Base-by-base conservation (phyloP, 108 stramenopile species). In the Skeletonema costatum region DNA sequence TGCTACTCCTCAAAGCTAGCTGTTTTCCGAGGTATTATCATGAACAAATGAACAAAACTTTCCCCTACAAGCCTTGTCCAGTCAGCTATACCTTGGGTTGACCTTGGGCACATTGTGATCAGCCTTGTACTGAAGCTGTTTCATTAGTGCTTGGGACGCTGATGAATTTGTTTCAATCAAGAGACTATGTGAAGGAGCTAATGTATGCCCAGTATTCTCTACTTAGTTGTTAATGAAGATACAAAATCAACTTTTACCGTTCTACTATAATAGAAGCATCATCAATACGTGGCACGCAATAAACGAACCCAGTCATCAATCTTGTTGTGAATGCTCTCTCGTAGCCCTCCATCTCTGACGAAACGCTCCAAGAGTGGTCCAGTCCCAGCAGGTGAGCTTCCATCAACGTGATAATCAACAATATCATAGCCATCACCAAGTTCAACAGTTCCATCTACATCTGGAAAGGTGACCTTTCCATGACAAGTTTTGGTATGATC, bases 391-490 rank as follows among this genome's bases (percentile, higher is more conserved):
- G 84, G 64, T 2, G 80, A 76, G 66, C 83, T 73, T 21, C 77
- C 84, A n/a, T 90, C 86, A 61, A 95, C 90, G 51, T 12, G 38
- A 60, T 85, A 95, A 61, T 87, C 86, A 39, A 79, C 74, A 25
- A 89, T 84, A 68, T 95, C 94, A 69, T 95, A 92, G 6, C 89
- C 88, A 39, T 95, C 90, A 10, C 94, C 94, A 30, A 91, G 56
- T 56, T 83, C 91, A 50, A 86, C 83, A 0, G 92, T 93, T n/a
- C 94, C 94, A 78, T 95, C 94, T 69, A 95, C 76, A 66, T 95
- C 94, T 0, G 90, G 92, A 64, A 95, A 84, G 17, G 82, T 79
- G 66, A 95, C 71, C 25, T 48, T 85, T 32, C 94, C 94, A 25
- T 64, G 76, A 44, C 87, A 86, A n/a, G 36, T 51, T 29, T 58